Percentiles rank a stretch among this genome's conserved stretches.
Evolutionary conservation across 352 stramenopile species (phyloP).

Genomic region (Phytophthora agathidicida): DNA sequence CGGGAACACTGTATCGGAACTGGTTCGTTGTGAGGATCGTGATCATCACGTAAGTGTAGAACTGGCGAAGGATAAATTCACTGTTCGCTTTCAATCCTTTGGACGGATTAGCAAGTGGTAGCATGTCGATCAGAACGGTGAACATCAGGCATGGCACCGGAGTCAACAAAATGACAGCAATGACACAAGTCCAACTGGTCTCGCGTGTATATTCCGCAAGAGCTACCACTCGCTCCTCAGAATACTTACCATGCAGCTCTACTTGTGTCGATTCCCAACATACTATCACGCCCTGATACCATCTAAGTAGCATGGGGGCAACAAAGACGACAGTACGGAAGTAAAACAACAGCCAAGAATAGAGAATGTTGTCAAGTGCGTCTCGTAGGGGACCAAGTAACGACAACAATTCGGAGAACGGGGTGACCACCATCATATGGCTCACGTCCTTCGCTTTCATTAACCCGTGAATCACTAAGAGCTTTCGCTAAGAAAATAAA

Average conservation of each 20-base stretch:
- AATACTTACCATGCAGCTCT: constrained; percentile 24
- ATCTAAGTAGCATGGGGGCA: too few relatives aligned
- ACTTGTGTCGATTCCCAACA: constrained; percentile 17
- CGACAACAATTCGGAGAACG: too few relatives aligned
- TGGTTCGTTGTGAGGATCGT: constrained; percentile 16
- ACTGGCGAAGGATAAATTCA: constrained; percentile 21
- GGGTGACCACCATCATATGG: too few relatives aligned
- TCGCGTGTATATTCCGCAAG: constrained; percentile 9
- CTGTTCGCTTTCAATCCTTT: constrained; percentile 13
- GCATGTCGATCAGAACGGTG: constrained; percentile 9
- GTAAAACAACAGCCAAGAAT: too few relatives aligned
- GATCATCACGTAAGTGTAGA: constrained; percentile 22
- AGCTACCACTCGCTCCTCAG: constrained; percentile 1
- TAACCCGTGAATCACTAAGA: too few relatives aligned
- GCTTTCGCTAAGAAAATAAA: too few relatives aligned
- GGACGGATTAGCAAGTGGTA: constrained; percentile 13
- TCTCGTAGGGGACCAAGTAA: too few relatives aligned
- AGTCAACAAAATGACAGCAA: constrained; percentile 6
- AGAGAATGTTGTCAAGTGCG: too few relatives aligned
- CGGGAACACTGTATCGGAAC: constrained; percentile 13
- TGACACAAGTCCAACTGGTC: background rate
- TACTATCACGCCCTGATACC: too few relatives aligned
- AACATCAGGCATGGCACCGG: constrained; percentile 24
- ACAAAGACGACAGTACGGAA: too few relatives aligned
- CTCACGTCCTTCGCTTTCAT: too few relatives aligned